Conservation (phyloP, 805 yeast genomes). For the Yueomyces sinensis region DNA sequence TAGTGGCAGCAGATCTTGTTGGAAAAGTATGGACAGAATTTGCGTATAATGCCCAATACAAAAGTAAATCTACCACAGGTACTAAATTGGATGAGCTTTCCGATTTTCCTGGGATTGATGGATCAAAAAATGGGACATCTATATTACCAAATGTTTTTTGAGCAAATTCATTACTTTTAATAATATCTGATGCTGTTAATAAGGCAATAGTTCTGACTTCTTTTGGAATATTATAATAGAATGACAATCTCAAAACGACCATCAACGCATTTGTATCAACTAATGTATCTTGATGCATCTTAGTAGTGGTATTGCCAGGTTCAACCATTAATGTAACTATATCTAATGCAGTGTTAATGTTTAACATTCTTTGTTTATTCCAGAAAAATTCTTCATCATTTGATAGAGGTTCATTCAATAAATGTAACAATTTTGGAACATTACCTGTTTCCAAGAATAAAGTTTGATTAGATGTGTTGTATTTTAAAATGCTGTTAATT, state of each 20-base stretch:
- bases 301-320: conserved; percentile 57
- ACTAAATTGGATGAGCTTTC: conserved; percentile 21
- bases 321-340: conserved; percentile 60
- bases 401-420: conserved; percentile 50
- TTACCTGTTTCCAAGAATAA: conserved; percentile 78
- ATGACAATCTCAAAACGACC: conserved; percentile 54
- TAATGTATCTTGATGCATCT: conserved; percentile 46
- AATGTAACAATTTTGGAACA: conserved; percentile 44
- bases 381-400: conserved; percentile 40
- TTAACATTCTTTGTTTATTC: conserved; percentile 64
- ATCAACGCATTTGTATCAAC: conserved; percentile 50
- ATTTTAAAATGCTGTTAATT: conserved; percentile 56
- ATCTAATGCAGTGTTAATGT: conserved; percentile 54
- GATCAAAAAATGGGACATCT: conserved; percentile 88
- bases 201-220: conserved; percentile 56
- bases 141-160: conserved; percentile 65
- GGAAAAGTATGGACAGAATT: conserved; percentile 81
- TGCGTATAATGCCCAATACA: conserved; percentile 70
- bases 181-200: conserved; percentile 63
- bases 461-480: conserved; percentile 83
- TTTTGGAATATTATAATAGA: conserved; percentile 51
- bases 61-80: conserved; percentile 61
- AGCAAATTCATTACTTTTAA: conserved; percentile 48
- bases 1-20: conserved; percentile 59
- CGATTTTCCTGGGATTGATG: conserved; percentile 34